Conservation (phyloP, 2,329 filamentous ascomycete species). For the Hypoxylon sp. region DNA sequence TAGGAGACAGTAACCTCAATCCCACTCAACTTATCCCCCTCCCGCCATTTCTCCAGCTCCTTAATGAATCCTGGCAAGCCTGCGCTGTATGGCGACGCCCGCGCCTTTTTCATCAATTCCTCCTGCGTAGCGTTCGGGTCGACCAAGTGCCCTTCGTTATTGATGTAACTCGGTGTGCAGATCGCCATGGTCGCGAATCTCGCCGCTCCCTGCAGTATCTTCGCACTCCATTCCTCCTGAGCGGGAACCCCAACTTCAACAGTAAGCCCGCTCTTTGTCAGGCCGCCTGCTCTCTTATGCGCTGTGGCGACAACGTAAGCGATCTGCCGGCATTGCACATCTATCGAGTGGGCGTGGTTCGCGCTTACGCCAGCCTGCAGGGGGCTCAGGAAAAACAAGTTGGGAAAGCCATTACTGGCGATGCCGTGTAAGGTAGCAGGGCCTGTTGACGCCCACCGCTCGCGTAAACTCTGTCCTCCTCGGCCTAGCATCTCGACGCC, state of each 20-base stretch:
- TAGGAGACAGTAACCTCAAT: slow-evolving; percentile 41
- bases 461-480: slow-evolving; percentile 44
- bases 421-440: slow-evolving; percentile 68
- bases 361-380: slow-evolving; percentile 57
- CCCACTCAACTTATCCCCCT: slow-evolving; percentile 51
- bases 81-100: slow-evolving; percentile 51
- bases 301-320: slow-evolving; percentile 57
- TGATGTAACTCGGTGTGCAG: slow-evolving; percentile 71
- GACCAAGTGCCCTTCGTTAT: slow-evolving; percentile 60
- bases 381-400: slow-evolving; percentile 65
- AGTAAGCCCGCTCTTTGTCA: slow-evolving; percentile 38
- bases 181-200: slow-evolving; percentile 59
- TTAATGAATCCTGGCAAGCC: slow-evolving; percentile 55
- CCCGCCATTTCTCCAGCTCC: slow-evolving; percentile 51
- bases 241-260: slow-evolving; percentile 63
- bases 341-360: slow-evolving; percentile 47
- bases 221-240: slow-evolving; percentile 64
- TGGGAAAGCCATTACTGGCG: slow-evolving; percentile 65
- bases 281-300: slow-evolving; percentile 48
- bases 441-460: slow-evolving; percentile 54
- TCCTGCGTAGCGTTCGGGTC: slow-evolving; percentile 44
- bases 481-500: slow-evolving; percentile 48
- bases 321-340: slow-evolving; percentile 41
- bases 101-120: slow-evolving; percentile 54
- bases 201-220: slow-evolving; percentile 54